Conservation (phyloP, 140 eudicot genomes). For the Anethum foeniculum region DNA sequence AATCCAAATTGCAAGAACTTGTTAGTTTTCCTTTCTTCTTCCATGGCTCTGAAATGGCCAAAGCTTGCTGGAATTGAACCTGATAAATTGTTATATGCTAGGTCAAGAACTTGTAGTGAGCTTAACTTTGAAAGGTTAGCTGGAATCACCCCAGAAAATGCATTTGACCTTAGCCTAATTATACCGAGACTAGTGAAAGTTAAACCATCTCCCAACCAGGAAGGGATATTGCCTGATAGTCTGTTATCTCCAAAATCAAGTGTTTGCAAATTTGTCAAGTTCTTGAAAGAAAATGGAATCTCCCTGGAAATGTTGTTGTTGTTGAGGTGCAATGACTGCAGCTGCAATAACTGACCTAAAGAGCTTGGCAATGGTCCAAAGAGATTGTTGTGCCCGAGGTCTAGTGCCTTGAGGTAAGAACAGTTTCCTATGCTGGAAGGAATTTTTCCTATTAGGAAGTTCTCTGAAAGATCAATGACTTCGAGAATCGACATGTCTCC, state of each 20-base stretch:
- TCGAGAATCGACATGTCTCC: constrained; percentile 31
- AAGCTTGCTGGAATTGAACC: constrained; percentile 32
- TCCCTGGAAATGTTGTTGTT: constrained; percentile 33
- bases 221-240: constrained; percentile 27
- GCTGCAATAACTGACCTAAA: constrained; percentile 28
- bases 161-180: constrained; percentile 35
- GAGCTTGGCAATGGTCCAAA: constrained; percentile 33
- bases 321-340: constrained; percentile 37
- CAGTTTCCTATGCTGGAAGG: constrained; percentile 35
- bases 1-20: constrained; percentile 27
- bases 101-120: constrained; percentile 45
- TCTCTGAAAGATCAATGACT: constrained; percentile 36
- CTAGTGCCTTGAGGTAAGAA: constrained; percentile 28
- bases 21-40: constrained; percentile 12
- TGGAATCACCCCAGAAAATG: constrained; percentile 31
- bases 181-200: constrained; percentile 24
- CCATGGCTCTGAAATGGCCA: constrained; percentile 35
- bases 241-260: constrained; percentile 33
- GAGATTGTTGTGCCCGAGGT: constrained; percentile 37
- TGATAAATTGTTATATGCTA: constrained; percentile 30
- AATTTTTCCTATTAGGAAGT: constrained; percentile 28
- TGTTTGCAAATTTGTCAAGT: constrained; percentile 32
- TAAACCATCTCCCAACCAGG: constrained; percentile 29
- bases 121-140: constrained; percentile 14
- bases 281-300: constrained; percentile 32